Evolutionary conservation across 169 alveolate species (phyloP).

Genomic region (Eimeria maxima): DNA sequence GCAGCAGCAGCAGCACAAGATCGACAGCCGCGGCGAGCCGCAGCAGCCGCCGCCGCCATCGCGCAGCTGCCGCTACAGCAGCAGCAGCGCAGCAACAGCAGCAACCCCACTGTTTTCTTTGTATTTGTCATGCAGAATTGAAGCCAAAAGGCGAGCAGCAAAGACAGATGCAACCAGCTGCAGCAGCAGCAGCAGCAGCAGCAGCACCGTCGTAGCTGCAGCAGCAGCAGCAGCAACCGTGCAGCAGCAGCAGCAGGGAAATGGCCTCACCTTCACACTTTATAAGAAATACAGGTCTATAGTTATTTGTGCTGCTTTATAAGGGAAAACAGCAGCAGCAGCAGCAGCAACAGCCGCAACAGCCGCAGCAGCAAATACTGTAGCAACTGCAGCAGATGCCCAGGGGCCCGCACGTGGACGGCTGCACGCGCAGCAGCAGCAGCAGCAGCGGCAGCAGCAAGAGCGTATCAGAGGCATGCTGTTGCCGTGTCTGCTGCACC

Average conservation of each 20-base stretch:
- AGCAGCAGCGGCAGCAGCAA: conserved; percentile 30
- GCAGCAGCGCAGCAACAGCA: not conserved
- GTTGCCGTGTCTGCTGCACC: conserved; percentile 23
- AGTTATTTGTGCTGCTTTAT: not conserved
- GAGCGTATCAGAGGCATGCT: not conserved
- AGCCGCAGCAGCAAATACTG: not conserved
- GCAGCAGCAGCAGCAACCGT: not conserved
- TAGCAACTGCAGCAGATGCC: not conserved
- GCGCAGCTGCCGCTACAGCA: not conserved
- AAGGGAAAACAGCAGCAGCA: not conserved
- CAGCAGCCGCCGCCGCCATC: not conserved
- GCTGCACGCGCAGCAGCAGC: conserved; percentile 40
- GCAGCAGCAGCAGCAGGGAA: not conserved
- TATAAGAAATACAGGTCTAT: not conserved
- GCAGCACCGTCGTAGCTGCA: conserved; percentile 32
- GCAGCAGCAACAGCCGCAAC: conserved; percentile 17
- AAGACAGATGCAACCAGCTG: conserved; percentile 16
- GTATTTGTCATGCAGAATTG: not conserved
- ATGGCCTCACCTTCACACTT: not conserved
- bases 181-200: conserved; percentile 36
- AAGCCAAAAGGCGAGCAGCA: too few species aligned
- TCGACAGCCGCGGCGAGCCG: conserved; percentile 28
- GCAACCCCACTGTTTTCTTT: conserved; percentile 23
- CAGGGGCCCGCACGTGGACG: conserved; percentile 5
- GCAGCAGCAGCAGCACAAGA: not conserved